Evolutionary conservation across 331 rosid genomes (phyloP).

Genomic region (Quercus phellos): DNA sequence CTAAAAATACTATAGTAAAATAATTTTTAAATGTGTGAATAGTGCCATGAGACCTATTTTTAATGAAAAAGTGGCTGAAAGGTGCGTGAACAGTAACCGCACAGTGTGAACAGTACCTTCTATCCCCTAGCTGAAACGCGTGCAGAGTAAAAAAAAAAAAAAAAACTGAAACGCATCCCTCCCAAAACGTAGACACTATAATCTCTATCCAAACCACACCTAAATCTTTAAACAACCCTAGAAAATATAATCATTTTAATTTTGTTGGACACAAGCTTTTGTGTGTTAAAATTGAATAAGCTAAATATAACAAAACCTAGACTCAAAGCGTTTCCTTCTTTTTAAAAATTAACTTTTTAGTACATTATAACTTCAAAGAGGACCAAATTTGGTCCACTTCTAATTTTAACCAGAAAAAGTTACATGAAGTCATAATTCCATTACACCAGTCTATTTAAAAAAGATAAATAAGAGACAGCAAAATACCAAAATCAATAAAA

Average conservation of each 20-base stretch:
- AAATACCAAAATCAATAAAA: slow-evolving; percentile 6
- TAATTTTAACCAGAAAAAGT: neutral
- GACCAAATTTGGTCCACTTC: neutral
- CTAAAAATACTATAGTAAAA: too few species aligned
- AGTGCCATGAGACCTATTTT: too few species aligned
- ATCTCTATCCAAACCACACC: too few species aligned
- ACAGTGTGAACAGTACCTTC: too few species aligned
- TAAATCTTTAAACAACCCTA: neutral
- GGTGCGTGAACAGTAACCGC: too few species aligned
- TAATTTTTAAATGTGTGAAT: too few species aligned
- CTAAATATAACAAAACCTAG: neutral
- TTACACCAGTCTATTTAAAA: neutral
- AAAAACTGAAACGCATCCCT: too few species aligned
- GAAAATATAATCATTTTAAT: neutral
- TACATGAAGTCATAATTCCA: neutral
- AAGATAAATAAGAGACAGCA: neutral
- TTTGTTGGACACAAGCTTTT: neutral
- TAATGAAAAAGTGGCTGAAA: too few species aligned
- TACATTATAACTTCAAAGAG: neutral
- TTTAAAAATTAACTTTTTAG: neutral
- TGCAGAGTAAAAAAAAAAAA: too few species aligned
- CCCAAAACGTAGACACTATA: too few species aligned
- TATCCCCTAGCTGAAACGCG: too few species aligned
- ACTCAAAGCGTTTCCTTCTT: neutral
- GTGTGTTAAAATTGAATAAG: neutral